Evolutionary conservation across 2,329 filamentous ascomycete genomes (phyloP), one percentile per base, ranked within the genome.

Genomic region (Aspergillus novoparasiticus): DNA sequence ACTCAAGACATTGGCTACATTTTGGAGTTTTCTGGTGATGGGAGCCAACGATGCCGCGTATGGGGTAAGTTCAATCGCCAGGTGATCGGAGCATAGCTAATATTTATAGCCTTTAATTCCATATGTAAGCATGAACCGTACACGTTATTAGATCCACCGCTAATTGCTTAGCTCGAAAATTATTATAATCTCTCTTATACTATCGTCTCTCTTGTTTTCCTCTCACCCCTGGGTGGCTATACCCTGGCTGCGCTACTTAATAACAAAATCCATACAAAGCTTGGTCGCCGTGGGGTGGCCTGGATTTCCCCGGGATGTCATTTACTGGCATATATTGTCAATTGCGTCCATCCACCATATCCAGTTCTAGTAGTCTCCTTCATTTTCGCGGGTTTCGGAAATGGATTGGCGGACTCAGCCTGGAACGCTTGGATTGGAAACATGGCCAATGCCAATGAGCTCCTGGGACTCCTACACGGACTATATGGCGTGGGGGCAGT

Each of bases 401-500:
- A 80, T 55, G 80, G 79, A 0, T 66, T 80, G 1, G 75, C 76
- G 16, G 79, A 88, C 68, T 84, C 85, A 0, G 86, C 82, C 6
- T 88, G 85, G 81, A 86, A 86, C 69, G 85, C 85, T 0, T 87
- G 85, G 84, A 83, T 88, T 23, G 91, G 91, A 12, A 90, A 89
- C 69, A 91, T 94, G 88, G 83, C 86, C 14, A 86, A 87, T 62
- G 86, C 90, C 9, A 93, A 94, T 72, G 88, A 93, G 72, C 80
- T 94, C 1, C 82, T 93, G 0, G 91, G 91, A 1, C 81, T 93
- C 53, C 75, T 94, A 21, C 91, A 94, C 74, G 90, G 87, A 0
- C 83, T 87, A n/a, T 94, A 93, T 71, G 90, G 90, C 0, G 72
- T 90, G 0, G 91, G 91, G 0, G 91, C 88, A 1, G 89, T 89